Conservation (phyloP, 768 basidiomycete species). For the Austroboletus festivus region DNA sequence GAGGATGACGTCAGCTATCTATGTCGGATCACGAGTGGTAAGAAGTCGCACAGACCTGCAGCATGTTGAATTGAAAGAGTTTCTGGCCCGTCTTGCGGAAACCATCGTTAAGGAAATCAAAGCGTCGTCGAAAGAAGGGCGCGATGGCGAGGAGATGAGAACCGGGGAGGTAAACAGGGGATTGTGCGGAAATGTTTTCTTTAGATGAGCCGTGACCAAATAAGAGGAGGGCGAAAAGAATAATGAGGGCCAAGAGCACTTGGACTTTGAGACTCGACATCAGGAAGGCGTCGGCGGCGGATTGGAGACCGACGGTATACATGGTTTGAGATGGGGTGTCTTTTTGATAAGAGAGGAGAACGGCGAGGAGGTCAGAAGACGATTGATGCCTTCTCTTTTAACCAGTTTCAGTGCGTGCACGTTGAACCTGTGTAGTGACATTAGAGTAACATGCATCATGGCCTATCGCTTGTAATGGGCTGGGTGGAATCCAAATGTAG, state of each 20-base stretch:
- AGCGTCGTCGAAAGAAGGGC: constrained; percentile 67
- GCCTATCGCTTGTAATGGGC: constrained; percentile 10
- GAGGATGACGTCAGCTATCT: constrained; percentile 17
- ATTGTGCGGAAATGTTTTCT: constrained; percentile 39
- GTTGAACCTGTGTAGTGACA: constrained; percentile 27
- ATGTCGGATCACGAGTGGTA: constrained; percentile 11
- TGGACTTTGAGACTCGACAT: constrained; percentile 33
- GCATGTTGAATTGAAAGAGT: constrained; percentile 66
- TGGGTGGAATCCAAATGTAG: constrained; percentile 11
- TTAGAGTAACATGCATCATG: constrained; percentile 23
- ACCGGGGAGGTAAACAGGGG: constrained; percentile 57
- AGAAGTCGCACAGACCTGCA: constrained; percentile 51
- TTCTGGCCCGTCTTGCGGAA: constrained; percentile 65
- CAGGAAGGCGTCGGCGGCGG: constrained; percentile 36
- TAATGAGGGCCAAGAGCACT: constrained; percentile 32
- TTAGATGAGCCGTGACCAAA: constrained; percentile 37
- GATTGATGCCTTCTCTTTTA: constrained; percentile 28
- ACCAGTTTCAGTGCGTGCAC: constrained; percentile 13
- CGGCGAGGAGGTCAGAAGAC: constrained; percentile 19
- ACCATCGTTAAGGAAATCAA: constrained; percentile 71
- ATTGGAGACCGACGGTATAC: constrained; percentile 42
- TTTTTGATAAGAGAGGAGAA: constrained; percentile 23
- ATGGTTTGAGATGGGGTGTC: constrained; percentile 29
- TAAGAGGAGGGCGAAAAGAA: constrained; percentile 40
- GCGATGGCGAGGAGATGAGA: constrained; percentile 53